Evolutionary conservation across 441 rosid species (phyloP), one percentile per base, ranked within the genome.

Genomic region (Populus hybrid): DNA sequence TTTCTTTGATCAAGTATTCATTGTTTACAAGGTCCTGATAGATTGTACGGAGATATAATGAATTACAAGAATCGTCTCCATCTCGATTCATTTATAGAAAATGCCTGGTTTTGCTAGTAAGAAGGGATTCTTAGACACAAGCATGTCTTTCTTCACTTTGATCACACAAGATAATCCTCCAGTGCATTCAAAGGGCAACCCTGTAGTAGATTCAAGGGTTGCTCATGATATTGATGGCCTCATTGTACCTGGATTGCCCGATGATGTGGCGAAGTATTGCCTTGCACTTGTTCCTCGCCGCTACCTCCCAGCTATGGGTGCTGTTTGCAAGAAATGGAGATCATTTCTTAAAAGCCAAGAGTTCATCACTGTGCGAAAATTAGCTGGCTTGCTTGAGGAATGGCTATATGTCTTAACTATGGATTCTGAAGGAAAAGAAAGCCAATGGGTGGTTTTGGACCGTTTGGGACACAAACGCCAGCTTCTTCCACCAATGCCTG

Each of bases 241-340:
- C 66, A 79, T 96, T 84, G 81, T 96, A 67, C 97, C 96, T 0
- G 91, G 32, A 30, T 30, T 30, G 32, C 32, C 32, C 32, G 32
- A 30, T 30, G 32, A 30, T 30, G 32, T 30, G 32, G 32, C 98
- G 14, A 91, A 88, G 81, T 81, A 77, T 64, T 93, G 97, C 84
- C 89, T 96, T 10, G 97, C 98, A n/a, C 95, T 94, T 32, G 95
- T 93, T 84, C 98, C 99, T 61, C 94, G 93, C 61, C 77, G 90
- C 26, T 67, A 81, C 78, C 89, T 94, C 82, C 95, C 95, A 24
- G 77, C 95, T 30, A 88, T 94, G 95, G 98, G 96, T 21, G 81
- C 90, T 79, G 98, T 96, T 66, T 90, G 92, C 85, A 96, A 86
- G 92, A 93, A 86, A 82, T 96, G 99, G 99, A 90, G 99, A 80